Evolutionary conservation across 495 filamentous ascomycete genomes (phyloP).

Genomic region (Penicillium angulare): DNA sequence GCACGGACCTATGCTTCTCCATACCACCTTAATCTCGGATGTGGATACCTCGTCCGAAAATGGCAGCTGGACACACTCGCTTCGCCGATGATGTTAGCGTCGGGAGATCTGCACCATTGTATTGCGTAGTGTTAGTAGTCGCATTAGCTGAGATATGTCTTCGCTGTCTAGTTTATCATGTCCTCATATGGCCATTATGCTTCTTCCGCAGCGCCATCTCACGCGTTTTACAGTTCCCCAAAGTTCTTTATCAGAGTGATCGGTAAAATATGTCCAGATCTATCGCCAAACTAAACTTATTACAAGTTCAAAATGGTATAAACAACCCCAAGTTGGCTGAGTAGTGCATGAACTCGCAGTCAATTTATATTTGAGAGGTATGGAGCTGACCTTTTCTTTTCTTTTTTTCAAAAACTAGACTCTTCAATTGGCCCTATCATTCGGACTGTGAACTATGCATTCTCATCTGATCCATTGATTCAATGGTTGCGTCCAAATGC

Average conservation of each 20-base stretch:
- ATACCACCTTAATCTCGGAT: not conserved
- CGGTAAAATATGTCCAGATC: not conserved
- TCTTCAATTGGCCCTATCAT: slow-evolving; percentile 14
- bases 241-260: not conserved
- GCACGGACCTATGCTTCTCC: not conserved
- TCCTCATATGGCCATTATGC: no score
- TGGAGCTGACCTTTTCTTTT: not conserved
- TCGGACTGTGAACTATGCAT: slow-evolving; percentile 24
- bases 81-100: no score
- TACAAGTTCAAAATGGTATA: slow-evolving; percentile 8
- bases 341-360: no score
- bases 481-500: slow-evolving; percentile 29
- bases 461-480: slow-evolving; percentile 30
- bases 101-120: no score
- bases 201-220: not conserved
- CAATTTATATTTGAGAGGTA: not conserved
- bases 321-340: no score
- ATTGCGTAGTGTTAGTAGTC: no score
- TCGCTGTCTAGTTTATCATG: no score
- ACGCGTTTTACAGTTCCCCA: not conserved
- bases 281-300: slow-evolving; percentile 4
- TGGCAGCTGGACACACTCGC: slow-evolving; percentile 7
- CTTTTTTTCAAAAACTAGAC: not conserved
- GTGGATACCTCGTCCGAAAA: not conserved
- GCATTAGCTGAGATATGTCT: no score